Base-by-base conservation (phyloP, 768 basidiomycete genomes). In the Chalciporus chontae region DNA sequence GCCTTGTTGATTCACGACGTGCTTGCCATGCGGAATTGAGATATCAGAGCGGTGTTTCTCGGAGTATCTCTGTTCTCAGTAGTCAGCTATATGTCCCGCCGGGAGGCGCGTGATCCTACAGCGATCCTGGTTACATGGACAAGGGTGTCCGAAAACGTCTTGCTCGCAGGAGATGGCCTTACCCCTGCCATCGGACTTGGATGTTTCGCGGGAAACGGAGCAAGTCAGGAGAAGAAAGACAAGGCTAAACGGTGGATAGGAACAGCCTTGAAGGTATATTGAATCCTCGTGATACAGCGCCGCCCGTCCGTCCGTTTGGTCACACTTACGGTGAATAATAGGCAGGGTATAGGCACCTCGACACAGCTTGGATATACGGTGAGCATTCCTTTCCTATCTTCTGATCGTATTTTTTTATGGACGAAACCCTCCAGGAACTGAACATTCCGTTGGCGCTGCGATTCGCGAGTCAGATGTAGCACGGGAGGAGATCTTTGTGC, bases 391-490 rank as follows among this genome's bases (percentile, higher is more conserved):
- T n/a, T 36, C n/a, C 5, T n/a, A 6, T 14, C 5, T 15, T 36
- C 15, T 15, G 34, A 36, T 15, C n/a, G 13, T 32, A 1, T 21
- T 3, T 10, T n/a, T 18, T 10, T 2, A 19, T 27, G 36, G 32
- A 9, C 17, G 21, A 17, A 7, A 26, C 42, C 51, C 41, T 43
- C n/a, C 24, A 69, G 74, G 61, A 1, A 80, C 76, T 49, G 79
- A 80, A 59, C 64, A 72, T 50, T 55, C 62, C 14, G 77, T 79
- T 15, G 77, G 78, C 2, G 57, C 59, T 19, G 78, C 74, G 1
- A 70, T 81, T 39, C 63, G 71, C 8, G 73, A 69, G 18, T 75
- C 73, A 36, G 71, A 69, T 2, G 63, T 78, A 14, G 71, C 76
- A 3, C 68, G 79, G 40, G 61, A 61, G 17, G 69, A 77, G 37